Evolutionary conservation across 331 rosid genomes (phyloP).

Genomic region (Malus hybrid): DNA sequence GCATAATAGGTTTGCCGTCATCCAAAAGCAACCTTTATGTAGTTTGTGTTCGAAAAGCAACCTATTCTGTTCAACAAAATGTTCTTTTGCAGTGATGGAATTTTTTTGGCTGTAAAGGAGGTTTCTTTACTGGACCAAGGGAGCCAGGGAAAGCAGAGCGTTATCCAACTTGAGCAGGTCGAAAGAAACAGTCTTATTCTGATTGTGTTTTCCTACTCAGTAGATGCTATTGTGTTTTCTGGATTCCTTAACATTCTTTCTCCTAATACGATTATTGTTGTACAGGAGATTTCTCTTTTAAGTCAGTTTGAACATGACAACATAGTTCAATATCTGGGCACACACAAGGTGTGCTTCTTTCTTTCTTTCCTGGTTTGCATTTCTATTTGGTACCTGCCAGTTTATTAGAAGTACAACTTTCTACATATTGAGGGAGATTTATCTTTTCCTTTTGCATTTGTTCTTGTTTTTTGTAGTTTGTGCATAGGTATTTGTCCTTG

Average conservation of each 20-base stretch:
- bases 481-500: background rate
- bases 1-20: background rate
- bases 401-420: background rate
- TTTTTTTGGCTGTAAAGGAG: constrained; percentile 59
- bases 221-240: background rate
- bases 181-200: background rate
- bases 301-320: constrained; percentile 88
- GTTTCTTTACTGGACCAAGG: constrained; percentile 56
- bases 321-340: constrained; percentile 86
- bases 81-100: constrained; percentile 44
- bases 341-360: constrained; percentile 55
- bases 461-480: background rate
- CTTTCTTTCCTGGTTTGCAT: constrained; percentile 9
- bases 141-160: constrained; percentile 50
- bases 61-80: background rate
- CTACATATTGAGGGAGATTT: background rate
- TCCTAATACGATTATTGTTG: background rate
- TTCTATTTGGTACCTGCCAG: background rate
- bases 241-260: background rate
- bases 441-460: background rate
- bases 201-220: no score
- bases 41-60: background rate
- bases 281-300: constrained; percentile 84
- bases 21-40: background rate
- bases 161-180: constrained; percentile 56